These are phyloP conservation scores for Phoma herbarum DNA, from an alignment of 2,329 filamentous ascomycete species.

Conservation along the genomic window DNA sequence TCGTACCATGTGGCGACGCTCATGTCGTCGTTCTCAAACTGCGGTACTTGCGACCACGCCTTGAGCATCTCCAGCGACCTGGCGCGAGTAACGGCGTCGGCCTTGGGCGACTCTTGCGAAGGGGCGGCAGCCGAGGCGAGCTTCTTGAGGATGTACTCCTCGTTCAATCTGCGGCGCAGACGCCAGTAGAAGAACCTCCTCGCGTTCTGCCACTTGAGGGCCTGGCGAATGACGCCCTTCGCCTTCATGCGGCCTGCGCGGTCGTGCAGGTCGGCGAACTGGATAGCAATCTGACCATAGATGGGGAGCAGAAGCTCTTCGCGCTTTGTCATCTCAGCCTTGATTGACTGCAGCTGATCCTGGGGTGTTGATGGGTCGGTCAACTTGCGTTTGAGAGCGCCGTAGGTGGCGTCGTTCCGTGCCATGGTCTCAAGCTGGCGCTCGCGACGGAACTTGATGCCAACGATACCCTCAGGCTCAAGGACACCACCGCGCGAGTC, in stretches of 20 bases:
- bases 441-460: slow-evolving; percentile 98
- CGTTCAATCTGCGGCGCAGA: slow-evolving; percentile 92
- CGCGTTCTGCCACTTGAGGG: slow-evolving; percentile 85
- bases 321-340: slow-evolving; percentile 82
- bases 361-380: slow-evolving; percentile 71
- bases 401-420: slow-evolving; percentile 85
- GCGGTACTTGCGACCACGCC: slow-evolving; percentile 81
- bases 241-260: slow-evolving; percentile 97
- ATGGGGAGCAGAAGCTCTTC: slow-evolving; percentile 91
- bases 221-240: slow-evolving; percentile 89
- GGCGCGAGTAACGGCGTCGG: slow-evolving; percentile 61
- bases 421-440: slow-evolving; percentile 98
- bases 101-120: slow-evolving; percentile 48
- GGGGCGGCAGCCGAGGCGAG: slow-evolving; percentile 66
- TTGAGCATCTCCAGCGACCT: slow-evolving; percentile 77
- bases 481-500: slow-evolving; percentile 96
- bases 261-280: slow-evolving; percentile 97
- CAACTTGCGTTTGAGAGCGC: slow-evolving; percentile 81
- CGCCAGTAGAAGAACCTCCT: slow-evolving; percentile 99
- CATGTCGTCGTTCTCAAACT: slow-evolving; percentile 81
- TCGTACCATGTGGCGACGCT: slow-evolving; percentile 95
- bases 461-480: slow-evolving; percentile 96
- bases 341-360: slow-evolving; percentile 80
- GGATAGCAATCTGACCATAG: slow-evolving; percentile 92
- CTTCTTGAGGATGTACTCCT: slow-evolving; percentile 95